Evolutionary conservation across 208 protist species (phyloP).

Genomic region (Tritrichomonas foetus): DNA sequence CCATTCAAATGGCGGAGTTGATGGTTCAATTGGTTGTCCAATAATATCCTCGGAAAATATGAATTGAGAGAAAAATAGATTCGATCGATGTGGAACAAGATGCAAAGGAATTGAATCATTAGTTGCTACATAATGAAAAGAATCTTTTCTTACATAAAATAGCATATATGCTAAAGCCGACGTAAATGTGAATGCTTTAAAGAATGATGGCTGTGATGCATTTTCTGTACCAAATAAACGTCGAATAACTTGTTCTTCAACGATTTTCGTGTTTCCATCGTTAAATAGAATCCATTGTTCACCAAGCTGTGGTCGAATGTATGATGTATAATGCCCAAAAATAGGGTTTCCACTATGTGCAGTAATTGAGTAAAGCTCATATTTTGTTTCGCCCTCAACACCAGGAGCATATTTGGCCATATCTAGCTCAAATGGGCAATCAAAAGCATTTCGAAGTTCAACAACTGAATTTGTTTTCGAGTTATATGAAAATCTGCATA

Average conservation of each 20-base stretch:
- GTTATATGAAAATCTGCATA: neutral
- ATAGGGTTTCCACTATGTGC: neutral
- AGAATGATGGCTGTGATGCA: neutral
- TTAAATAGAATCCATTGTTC: neutral
- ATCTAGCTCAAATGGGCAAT: neutral
- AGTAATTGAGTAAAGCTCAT: neutral
- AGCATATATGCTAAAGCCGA: neutral
- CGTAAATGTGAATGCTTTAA: neutral
- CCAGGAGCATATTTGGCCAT: neutral
- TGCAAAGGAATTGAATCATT: neutral
- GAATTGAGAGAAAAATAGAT: neutral
- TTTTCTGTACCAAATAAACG: neutral
- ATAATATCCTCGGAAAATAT: neutral
- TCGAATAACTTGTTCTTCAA: neutral
- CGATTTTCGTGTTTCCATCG: neutral
- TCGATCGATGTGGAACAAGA: neutral
- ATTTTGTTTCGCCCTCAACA: neutral
- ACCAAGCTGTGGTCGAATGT: neutral
- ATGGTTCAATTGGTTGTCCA: neutral
- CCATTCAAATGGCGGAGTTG: neutral
- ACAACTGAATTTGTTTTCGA: neutral
- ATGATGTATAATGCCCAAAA: neutral
- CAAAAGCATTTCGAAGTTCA: neutral
- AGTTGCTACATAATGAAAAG: neutral
- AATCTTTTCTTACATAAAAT: neutral